These are phyloP conservation scores for Amanita phalloides DNA, from an alignment of 768 basidiomycete species.

Conservation along the genomic window DNA sequence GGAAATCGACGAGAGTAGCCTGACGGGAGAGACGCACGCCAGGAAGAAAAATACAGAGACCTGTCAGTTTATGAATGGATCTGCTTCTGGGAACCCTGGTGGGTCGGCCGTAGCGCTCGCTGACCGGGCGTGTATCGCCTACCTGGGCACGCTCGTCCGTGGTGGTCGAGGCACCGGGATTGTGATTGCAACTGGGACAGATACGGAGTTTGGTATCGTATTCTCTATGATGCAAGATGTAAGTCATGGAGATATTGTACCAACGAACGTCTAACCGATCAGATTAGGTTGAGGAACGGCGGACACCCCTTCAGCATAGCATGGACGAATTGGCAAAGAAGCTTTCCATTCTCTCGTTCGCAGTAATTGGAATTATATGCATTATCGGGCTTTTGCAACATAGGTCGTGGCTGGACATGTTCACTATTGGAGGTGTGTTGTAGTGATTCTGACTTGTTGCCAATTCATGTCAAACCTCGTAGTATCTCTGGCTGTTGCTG, in stretches of 20 bases:
- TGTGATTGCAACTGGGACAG: constrained; percentile 77
- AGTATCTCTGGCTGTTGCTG: constrained; percentile 98
- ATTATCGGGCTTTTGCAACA: constrained; percentile 80
- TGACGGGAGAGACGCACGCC: constrained; percentile 88
- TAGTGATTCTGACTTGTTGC: background rate
- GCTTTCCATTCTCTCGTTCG: constrained; percentile 83
- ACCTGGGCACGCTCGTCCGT: constrained; percentile 93
- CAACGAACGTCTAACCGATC: constrained; percentile 21
- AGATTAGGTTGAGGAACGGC: constrained; percentile 62
- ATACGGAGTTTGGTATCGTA: constrained; percentile 92
- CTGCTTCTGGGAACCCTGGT: constrained; percentile 21
- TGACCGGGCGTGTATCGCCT: constrained; percentile 80
- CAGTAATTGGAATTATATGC: constrained; percentile 90
- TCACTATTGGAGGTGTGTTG: constrained; percentile 87
- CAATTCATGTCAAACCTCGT: constrained; percentile 4
- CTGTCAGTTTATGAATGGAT: constrained; percentile 33
- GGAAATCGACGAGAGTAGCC: constrained; percentile 90
- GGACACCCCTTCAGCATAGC: constrained; percentile 83
- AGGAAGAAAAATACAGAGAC: constrained; percentile 54
- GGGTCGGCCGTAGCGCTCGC: constrained; percentile 45
- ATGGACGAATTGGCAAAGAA: constrained; percentile 97
- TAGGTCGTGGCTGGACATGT: constrained; percentile 94
- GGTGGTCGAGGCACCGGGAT: constrained; percentile 82
- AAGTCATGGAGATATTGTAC: constrained; percentile 8
- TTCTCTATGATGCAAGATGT: constrained; percentile 99